Evolutionary conservation across 345 rosid genomes (phyloP), one percentile per base, ranked within the genome.

Genomic region (Adansonia digitata): DNA sequence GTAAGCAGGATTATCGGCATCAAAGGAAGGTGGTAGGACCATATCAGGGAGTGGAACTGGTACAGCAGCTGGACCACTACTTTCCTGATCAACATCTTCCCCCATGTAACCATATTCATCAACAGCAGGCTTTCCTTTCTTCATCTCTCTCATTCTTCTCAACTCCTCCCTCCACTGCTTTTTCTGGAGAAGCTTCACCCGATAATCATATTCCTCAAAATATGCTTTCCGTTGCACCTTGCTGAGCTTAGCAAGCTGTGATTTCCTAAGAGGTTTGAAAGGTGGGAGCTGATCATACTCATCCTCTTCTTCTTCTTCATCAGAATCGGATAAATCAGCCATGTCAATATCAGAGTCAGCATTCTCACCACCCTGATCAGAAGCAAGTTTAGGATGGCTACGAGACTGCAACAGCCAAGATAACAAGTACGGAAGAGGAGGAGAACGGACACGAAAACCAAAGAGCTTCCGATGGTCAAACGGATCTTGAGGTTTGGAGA

Each of bases 321-420:
- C 97, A 45, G 94, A 81, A 84, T 94, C 97, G 43, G 90, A 90
- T 59, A 87, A 79, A 69, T 92, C 95, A 80, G 82, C 92, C 87
- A 92, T 77, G 34, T 91, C 97, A 64, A 92, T 77, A 73, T 92
- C 97, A 60, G 91, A 89, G 77, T 94, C 98, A 73, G 86, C 89
- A 78, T 82, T 86, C 55, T 91, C 97, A 82, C 82, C 86, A 77
- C 97, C 97, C 80, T 91, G 94, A 74, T 91, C 94, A 81, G 87
- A 69, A 45, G 95, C 27, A 75, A 88, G 91, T 67, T 89, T 92
- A 26, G 97, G 98, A 74, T 92, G 97, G 31, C 93, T 55, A 53
- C 97, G 97, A 63, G 97, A 90, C 88, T 94, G 97, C 88, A 94
- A 84, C 81, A 94, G 80, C 97, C 92, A 92, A 67, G 98, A 94